Base-by-base conservation (phyloP, 2,329 filamentous ascomycete genomes). In the Stemphylium beticola region DNA sequence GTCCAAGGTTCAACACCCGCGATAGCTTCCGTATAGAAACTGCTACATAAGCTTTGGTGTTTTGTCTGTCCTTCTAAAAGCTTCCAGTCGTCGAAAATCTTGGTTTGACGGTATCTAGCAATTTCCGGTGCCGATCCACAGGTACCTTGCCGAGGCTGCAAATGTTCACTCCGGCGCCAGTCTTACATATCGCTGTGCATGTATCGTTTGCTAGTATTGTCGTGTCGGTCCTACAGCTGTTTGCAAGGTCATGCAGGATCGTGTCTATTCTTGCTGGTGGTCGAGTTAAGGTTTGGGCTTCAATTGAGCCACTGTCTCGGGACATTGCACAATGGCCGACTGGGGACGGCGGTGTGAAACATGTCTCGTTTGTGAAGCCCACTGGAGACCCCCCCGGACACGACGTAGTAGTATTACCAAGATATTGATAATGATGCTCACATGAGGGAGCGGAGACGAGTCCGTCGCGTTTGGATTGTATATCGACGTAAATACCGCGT, bases 221-320 rank as follows among this genome's bases (percentile, higher is more conserved):
- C 26, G 26, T 29, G 26, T 29, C 26, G 10, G 26, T 29, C 26
- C 26, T 10, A 29, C 26, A 29, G 9, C 26, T 29, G 26, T 9
- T 29, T 29, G 26, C 26, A 11, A 29, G 26, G 9, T 10, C 26
- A 29, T 29, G 10, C 26, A 29, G 26, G 8, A 11, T 29, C 26
- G 10, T 29, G 26, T 29, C 26, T 29, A 29, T 29, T 29, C 26
- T 29, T 29, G 26, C 26, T 29, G 37, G 32, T 37, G 48, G 64
- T 66, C 36, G 8, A 41, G 57, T 65, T 67, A 67, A 64, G 56
- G 62, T 67, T 67, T 40, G 41, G 56, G 55, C 41, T 43, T 48
- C 48, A 44, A 44, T 7, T 50, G 55, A 47, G 44, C 47, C 52
- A 42, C 26, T 52, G 50, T 32, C 47, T 43, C 53, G 55, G 53